Percentiles rank a stretch among this genome's conserved stretches.
These are phyloP conservation scores for Podaxis sp. DNA, from an alignment of 768 basidiomycete species.

Conservation along the genomic window DNA sequence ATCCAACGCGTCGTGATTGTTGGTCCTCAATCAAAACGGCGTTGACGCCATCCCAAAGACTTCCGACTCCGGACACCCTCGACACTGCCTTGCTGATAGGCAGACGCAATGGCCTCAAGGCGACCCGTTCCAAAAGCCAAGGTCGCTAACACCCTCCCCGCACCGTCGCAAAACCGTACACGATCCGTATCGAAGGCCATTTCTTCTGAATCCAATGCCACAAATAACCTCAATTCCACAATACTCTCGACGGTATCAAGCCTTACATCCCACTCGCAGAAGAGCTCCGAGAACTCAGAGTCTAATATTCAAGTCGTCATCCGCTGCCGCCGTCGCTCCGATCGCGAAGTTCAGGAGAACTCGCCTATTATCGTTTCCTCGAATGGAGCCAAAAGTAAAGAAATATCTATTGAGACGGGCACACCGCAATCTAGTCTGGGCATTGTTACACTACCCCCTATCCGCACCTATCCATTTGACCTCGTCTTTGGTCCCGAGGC, in stretches of 20 bases:
- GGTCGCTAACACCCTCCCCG: conserved; percentile 30
- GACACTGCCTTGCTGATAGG: conserved; percentile 10
- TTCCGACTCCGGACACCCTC: neutral
- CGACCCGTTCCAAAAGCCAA: conserved; percentile 53
- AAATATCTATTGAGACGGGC: conserved; percentile 81
- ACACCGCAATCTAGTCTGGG: conserved; percentile 68
- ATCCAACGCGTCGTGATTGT: conserved; percentile 25
- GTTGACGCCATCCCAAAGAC: neutral
- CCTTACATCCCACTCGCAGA: conserved; percentile 19
- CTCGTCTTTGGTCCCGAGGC: conserved; percentile 96
- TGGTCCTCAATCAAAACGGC: neutral
- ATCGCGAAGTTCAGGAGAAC: conserved; percentile 80
- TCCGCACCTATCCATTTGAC: conserved; percentile 91
- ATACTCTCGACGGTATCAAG: neutral
- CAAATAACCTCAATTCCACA: conserved; percentile 6
- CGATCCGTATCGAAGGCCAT: neutral
- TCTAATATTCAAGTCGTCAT: conserved; percentile 94
- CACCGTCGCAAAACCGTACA: conserved; percentile 25
- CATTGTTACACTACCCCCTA: conserved; percentile 71
- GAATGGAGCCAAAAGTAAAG: conserved; percentile 69
- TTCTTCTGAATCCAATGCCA: conserved; percentile 3
- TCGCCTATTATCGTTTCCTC: conserved; percentile 88
- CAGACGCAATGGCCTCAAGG: conserved; percentile 58
- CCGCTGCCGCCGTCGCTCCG: conserved; percentile 83
- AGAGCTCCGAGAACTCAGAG: conserved; percentile 50